A percentile compares a stretch with the other conserved stretches of the same genome.
These are phyloP conservation scores for Rhododendron mucronatum DNA, from an alignment of 148 eudicot species.

Conservation along the genomic window DNA sequence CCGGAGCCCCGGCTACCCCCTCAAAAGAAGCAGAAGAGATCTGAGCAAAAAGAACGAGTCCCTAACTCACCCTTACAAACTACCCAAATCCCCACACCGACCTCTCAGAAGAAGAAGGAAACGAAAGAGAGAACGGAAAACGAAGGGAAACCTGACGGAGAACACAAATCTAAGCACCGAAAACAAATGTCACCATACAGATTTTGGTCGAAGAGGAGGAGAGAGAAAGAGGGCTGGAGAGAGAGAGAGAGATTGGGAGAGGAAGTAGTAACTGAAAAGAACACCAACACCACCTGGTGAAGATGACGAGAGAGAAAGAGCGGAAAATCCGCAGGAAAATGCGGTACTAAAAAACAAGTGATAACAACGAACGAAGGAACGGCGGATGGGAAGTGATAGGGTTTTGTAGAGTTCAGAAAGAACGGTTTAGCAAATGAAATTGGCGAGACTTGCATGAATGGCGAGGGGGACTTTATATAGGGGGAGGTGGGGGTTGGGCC, in stretches of 20 bases:
- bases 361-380: background rate
- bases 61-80: conserved; percentile 18
- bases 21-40: conserved; percentile 72
- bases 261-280: background rate
- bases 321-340: background rate
- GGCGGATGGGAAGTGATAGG: conserved; percentile 15
- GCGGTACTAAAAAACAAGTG: background rate
- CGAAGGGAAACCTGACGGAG: background rate
- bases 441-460: conserved; percentile 65
- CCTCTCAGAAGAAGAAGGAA: conserved; percentile 49
- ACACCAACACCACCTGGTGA: background rate
- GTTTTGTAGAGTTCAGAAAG: background rate
- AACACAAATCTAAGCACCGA: conserved; percentile 25
- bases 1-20: conserved; percentile 99
- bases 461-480: conserved; percentile 39
- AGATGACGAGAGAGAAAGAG: background rate
- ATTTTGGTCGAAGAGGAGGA: background rate
- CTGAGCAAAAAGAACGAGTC: conserved; percentile 13
- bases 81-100: conserved; percentile 61
- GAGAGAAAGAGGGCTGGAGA: background rate
- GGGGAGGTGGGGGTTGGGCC: background rate
- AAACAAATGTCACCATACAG: conserved; percentile 46
- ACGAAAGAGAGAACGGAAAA: background rate
- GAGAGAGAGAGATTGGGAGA: background rate
- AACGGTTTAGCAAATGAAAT: conserved; percentile 16